A percentile compares a stretch with the other conserved stretches of the same genome.
Evolutionary conservation across 2,329 filamentous ascomycete genomes (phyloP).

Genomic region (Neopestalotiopsis clavispora): DNA sequence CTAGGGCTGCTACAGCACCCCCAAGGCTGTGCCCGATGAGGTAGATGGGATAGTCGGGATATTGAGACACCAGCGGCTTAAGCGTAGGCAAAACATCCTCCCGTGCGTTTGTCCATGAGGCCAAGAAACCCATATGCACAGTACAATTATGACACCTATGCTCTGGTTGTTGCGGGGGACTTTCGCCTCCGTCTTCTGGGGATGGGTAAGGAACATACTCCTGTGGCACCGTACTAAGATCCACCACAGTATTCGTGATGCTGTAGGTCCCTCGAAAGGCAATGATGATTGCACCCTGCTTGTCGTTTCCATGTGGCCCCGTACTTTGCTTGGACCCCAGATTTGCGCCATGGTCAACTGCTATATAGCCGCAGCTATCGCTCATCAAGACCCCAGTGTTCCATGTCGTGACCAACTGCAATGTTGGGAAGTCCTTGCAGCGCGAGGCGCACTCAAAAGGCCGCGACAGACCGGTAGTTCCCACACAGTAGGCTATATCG

Average conservation of each 20-base stretch:
- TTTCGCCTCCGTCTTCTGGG: slow-evolving; percentile 46
- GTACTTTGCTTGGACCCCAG: slow-evolving; percentile 22
- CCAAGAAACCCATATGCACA: slow-evolving; percentile 88
- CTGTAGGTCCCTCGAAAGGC: slow-evolving; percentile 96
- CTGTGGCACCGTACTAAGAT: slow-evolving; percentile 88
- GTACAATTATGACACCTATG: slow-evolving; percentile 82
- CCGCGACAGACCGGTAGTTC: slow-evolving; percentile 77
- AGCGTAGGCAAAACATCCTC: slow-evolving; percentile 71
- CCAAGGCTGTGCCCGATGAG: slow-evolving; percentile 92
- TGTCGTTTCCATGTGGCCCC: slow-evolving; percentile 18
- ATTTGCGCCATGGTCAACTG: slow-evolving; percentile 71
- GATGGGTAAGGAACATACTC: slow-evolving; percentile 87
- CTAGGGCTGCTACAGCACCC: slow-evolving; percentile 88
- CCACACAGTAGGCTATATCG: slow-evolving; percentile 94
- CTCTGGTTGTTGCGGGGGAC: slow-evolving; percentile 40
- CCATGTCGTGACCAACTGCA: slow-evolving; percentile 85
- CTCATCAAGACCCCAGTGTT: slow-evolving; percentile 86
- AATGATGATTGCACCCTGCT: slow-evolving; percentile 66
- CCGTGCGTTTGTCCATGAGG: slow-evolving; percentile 81
- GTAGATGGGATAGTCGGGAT: slow-evolving; percentile 75
- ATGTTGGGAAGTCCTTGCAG: slow-evolving; percentile 80
- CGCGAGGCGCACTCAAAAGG: slow-evolving; percentile 87
- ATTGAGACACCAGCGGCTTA: slow-evolving; percentile 57
- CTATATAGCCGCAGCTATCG: slow-evolving; percentile 93
- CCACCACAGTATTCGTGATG: slow-evolving; percentile 86